Conservation (phyloP, 129 eudicot species). For the Tagetes erecta region DNA sequence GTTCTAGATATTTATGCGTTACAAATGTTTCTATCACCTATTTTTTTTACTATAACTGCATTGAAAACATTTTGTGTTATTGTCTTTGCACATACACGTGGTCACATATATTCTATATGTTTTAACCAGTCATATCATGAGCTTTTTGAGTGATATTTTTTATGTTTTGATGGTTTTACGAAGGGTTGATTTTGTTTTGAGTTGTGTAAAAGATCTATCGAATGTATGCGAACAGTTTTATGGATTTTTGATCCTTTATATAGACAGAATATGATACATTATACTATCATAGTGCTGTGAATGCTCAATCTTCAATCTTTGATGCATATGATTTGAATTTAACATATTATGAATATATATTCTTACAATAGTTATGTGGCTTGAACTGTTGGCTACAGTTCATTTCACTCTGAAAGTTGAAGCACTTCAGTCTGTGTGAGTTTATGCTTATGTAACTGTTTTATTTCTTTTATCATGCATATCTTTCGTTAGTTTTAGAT, state of each 20-base stretch:
- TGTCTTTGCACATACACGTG: not conserved
- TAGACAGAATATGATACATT: not conserved
- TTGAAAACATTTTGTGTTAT: conserved; percentile 1
- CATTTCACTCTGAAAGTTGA: not conserved
- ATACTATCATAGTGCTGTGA: not conserved
- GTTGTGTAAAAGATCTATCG: conserved; percentile 6
- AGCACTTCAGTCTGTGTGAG: conserved; percentile 9
- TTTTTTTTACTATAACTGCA: not conserved
- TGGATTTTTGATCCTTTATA: not conserved
- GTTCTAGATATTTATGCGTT: not conserved
- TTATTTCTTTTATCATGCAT: not conserved
- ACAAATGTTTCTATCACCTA: not conserved
- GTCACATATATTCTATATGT: not conserved
- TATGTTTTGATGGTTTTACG: not conserved
- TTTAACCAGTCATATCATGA: not conserved
- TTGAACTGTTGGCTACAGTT: not conserved
- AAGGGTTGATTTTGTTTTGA: not conserved
- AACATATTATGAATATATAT: not conserved
- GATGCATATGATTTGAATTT: not conserved
- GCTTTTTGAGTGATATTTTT: not conserved
- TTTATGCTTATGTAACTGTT: not conserved
- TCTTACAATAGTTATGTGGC: not conserved
- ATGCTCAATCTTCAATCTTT: conserved; percentile 6
- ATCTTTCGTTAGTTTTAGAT: not conserved
- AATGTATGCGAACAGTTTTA: not conserved